Percentiles rank a stretch among this genome's conserved stretches.
These are phyloP conservation scores for Vickermania ingenoplastis DNA, from an alignment of 208 protist species.

Conservation along the genomic window DNA sequence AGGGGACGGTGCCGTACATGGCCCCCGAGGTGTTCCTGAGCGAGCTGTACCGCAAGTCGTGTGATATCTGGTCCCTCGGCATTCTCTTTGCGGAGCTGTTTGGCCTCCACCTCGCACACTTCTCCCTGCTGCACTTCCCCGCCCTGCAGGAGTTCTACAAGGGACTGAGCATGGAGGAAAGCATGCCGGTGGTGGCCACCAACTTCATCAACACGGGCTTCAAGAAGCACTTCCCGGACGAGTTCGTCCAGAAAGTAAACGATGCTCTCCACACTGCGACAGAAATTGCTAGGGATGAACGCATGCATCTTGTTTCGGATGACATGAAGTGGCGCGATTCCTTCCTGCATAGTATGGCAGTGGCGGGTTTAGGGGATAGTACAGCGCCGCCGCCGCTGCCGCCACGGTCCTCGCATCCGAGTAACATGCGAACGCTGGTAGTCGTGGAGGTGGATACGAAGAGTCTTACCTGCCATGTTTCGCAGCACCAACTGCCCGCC, in stretches of 20 bases:
- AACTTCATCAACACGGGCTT: neutral
- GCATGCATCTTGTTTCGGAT: neutral
- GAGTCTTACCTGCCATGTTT: neutral
- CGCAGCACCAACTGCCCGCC: slow-evolving; percentile 26
- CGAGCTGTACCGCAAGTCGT: slow-evolving; percentile 68
- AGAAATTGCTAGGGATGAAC: neutral
- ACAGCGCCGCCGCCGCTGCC: no score
- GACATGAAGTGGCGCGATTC: no score
- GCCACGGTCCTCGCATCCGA: neutral
- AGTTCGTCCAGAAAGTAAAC: neutral
- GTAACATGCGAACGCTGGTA: neutral
- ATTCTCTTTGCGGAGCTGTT: slow-evolving; percentile 70
- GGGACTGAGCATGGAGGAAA: slow-evolving; percentile 25
- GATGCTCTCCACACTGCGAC: neutral
- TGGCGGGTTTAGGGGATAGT: no score
- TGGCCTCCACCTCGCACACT: slow-evolving; percentile 61
- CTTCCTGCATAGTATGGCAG: no score
- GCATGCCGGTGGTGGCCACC: slow-evolving; percentile 22
- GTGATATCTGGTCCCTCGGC: slow-evolving; percentile 79
- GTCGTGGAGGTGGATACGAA: neutral
- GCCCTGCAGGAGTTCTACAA: slow-evolving; percentile 56
- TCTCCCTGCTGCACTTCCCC: slow-evolving; percentile 54
- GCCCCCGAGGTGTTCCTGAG: slow-evolving; percentile 74
- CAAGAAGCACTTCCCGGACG: neutral
- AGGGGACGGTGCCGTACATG: slow-evolving; percentile 80